Percentiles rank a stretch among this genome's conserved stretches.
Conservation (phyloP, 1,284 basidiomycete species). For the Ustilago sp. region DNA sequence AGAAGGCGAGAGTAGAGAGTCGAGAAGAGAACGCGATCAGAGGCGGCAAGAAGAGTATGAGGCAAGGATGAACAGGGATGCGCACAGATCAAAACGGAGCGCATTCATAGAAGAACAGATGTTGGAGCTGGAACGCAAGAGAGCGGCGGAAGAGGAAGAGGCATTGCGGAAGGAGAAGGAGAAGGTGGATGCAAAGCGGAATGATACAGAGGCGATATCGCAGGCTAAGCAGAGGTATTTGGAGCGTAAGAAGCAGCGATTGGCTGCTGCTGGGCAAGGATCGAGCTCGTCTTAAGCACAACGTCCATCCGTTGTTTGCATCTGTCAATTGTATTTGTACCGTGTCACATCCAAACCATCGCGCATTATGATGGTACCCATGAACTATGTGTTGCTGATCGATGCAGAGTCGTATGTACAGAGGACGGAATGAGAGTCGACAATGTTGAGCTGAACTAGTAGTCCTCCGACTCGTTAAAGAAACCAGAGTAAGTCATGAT, state of each 20-base stretch:
- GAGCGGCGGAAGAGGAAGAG: conserved; percentile 37
- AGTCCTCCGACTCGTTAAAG: conserved; percentile 63
- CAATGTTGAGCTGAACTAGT: conserved; percentile 16
- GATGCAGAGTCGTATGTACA: conserved; percentile 34
- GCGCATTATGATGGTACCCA: conserved; percentile 8
- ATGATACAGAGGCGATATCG: conserved; percentile 44
- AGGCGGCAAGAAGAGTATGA: conserved; percentile 46
- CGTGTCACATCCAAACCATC: background rate
- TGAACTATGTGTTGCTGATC: conserved; percentile 11
- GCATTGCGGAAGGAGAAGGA: conserved; percentile 22
- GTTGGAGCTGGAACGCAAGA: conserved; percentile 52
- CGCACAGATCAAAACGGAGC: conserved; percentile 46
- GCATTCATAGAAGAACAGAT: conserved; percentile 59
- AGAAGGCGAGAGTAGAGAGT: conserved; percentile 17
- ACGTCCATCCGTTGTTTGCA: background rate
- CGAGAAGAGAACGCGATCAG: conserved; percentile 30
- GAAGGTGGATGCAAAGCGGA: conserved; percentile 44
- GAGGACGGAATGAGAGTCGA: background rate
- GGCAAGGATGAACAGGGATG: conserved; percentile 48
- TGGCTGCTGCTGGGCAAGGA: conserved; percentile 17
- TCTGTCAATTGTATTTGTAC: conserved; percentile 14
- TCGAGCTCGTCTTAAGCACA: background rate
- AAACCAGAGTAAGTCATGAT: conserved; percentile 63
- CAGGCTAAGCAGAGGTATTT: conserved; percentile 65
- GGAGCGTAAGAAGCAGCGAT: conserved; percentile 66